Conservation (phyloP, 257 asterid genomes). For the Catharanthus roseus region DNA sequence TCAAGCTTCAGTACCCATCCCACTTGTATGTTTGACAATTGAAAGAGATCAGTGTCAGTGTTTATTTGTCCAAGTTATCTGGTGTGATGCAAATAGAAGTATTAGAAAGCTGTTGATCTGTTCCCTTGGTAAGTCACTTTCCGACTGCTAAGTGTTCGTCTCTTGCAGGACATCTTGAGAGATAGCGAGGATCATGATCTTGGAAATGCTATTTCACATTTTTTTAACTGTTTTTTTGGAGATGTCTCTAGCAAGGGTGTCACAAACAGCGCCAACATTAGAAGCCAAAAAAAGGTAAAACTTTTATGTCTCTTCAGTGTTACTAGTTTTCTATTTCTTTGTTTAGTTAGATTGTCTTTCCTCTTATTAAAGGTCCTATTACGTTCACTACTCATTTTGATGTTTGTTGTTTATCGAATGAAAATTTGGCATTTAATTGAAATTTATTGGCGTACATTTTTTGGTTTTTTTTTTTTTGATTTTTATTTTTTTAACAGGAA, state of each 20-base stretch:
- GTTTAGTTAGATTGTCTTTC: neutral
- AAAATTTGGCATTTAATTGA: neutral
- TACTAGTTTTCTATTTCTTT: neutral
- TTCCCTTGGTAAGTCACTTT: neutral
- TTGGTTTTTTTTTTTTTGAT: no score
- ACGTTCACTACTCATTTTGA: neutral
- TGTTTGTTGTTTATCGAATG: neutral
- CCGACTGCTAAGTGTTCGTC: slow-evolving; percentile 8
- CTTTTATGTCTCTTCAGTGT: neutral
- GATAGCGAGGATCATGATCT: slow-evolving; percentile 86
- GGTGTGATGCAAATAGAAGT: neutral
- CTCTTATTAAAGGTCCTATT: slow-evolving; percentile 5
- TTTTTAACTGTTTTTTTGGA: slow-evolving; percentile 75
- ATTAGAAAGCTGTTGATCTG: neutral
- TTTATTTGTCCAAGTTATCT: neutral
- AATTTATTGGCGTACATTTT: neutral
- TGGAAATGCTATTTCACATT: slow-evolving; percentile 64
- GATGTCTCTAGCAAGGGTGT: slow-evolving; percentile 47
- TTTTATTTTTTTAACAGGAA: neutral
- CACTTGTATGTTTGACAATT: neutral
- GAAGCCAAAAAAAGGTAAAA: slow-evolving; percentile 59
- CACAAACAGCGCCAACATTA: slow-evolving; percentile 37
- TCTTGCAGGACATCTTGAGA: slow-evolving; percentile 67
- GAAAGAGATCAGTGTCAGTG: neutral
- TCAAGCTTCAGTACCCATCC: neutral